Conservation (phyloP, 2,329 filamentous ascomycete genomes). For the Trichoderma asperellum region DNA sequence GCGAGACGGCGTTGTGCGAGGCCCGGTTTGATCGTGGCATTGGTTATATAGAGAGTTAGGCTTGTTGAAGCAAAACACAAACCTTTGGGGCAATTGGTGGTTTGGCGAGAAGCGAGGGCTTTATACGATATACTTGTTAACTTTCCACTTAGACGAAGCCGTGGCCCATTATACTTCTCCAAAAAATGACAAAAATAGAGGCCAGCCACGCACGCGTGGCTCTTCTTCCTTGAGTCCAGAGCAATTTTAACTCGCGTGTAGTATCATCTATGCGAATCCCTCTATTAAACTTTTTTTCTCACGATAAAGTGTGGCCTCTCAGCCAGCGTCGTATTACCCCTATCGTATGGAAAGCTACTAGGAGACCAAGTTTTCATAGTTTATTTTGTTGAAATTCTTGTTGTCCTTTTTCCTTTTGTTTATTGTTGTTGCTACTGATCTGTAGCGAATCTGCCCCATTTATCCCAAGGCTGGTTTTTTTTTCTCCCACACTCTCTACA, state of each 20-base stretch:
- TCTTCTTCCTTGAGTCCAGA: neutral
- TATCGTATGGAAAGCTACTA: neutral
- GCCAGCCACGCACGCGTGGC: too few species aligned
- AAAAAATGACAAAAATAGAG: neutral
- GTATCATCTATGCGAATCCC: neutral
- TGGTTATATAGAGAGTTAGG: neutral
- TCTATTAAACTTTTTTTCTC: slow-evolving; percentile 2
- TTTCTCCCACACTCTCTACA: neutral
- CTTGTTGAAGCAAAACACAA: neutral
- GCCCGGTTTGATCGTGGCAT: neutral
- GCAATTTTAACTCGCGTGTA: neutral
- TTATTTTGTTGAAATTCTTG: neutral
- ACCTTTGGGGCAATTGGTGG: neutral
- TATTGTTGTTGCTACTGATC: neutral
- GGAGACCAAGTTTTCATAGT: neutral
- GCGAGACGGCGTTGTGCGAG: neutral
- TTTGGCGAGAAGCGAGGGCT: neutral
- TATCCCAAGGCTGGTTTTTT: too few species aligned
- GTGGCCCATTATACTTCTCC: neutral
- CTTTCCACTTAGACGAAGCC: too few species aligned
- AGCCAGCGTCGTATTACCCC: neutral
- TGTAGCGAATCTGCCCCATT: neutral
- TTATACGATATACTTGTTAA: neutral
- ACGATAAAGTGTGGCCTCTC: neutral
- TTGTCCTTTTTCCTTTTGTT: neutral